Evolutionary conservation across 2,329 filamentous ascomycete genomes (phyloP).

Genomic region (Furcasterigmium sp.): DNA sequence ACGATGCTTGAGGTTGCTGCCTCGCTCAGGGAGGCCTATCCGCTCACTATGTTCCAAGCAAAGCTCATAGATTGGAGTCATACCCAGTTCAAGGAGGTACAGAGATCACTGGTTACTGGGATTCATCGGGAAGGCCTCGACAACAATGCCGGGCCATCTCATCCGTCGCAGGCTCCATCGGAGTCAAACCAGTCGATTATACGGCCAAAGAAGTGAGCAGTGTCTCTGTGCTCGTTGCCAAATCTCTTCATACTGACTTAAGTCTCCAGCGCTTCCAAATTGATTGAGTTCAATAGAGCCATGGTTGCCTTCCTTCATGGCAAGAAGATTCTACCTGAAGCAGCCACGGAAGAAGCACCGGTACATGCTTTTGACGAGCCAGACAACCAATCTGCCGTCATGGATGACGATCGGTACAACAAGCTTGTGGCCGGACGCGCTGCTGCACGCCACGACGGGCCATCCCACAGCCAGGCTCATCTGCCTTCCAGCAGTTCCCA

Average conservation of each 20-base stretch:
- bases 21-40: slow-evolving; percentile 1
- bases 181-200: background rate
- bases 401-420: too few relatives aligned
- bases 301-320: too few relatives aligned
- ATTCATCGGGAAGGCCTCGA: too few relatives aligned
- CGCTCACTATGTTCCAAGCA: slow-evolving; percentile 2
- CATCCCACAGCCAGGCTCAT: background rate
- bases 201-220: background rate
- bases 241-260: too few relatives aligned
- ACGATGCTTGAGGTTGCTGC: slow-evolving; percentile 6
- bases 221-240: too few relatives aligned
- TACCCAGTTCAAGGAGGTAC: background rate
- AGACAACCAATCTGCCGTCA: too few relatives aligned
- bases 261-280: too few relatives aligned
- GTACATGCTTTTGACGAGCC: too few relatives aligned
- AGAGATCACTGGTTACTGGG: too few relatives aligned
- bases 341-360: too few relatives aligned
- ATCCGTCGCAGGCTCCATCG: background rate
- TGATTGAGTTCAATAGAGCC: too few relatives aligned
- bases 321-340: background rate
- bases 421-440: background rate
- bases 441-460: background rate
- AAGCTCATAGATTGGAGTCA: slow-evolving; percentile 5
- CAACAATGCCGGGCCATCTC: too few relatives aligned
- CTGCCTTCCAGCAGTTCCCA: slow-evolving; percentile 2